Conservation (phyloP, 116 monocot species). For the Dioscorea cayenensis region DNA sequence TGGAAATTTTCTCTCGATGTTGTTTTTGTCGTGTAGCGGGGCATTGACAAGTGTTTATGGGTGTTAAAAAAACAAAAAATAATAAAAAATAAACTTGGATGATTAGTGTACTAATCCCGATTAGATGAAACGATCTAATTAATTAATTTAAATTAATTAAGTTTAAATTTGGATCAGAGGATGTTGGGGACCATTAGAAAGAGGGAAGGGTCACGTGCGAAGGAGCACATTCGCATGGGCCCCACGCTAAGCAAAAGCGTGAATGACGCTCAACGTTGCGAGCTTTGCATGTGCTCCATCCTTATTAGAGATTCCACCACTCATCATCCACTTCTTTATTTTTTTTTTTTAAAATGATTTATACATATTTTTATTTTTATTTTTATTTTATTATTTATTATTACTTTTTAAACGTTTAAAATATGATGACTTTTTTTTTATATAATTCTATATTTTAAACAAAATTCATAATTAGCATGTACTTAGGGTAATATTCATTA, state of each 20-base stretch:
- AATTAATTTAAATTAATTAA: background rate
- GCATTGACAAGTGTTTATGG: background rate
- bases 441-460: no score
- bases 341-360: background rate
- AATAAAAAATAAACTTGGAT: background rate
- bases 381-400: background rate
- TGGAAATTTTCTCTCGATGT: background rate
- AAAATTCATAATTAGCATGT: no score
- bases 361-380: background rate
- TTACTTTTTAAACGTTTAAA: no score
- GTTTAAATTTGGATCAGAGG: background rate
- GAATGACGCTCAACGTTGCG: conserved; percentile 24
- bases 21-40: background rate
- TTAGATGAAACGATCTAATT: background rate
- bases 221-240: background rate
- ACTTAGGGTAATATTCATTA: no score
- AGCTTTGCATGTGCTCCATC: conserved; percentile 22
- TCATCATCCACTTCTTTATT: background rate
- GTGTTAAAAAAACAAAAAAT: background rate
- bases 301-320: conserved; percentile 13
- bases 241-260: background rate
- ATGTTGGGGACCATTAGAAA: background rate
- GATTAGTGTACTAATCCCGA: background rate
- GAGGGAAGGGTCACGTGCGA: conserved; percentile 9
- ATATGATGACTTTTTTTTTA: no score